Evolutionary conservation across 108 stramenopile genomes (phyloP).

Genomic region (Nannochloropsis gaditana): DNA sequence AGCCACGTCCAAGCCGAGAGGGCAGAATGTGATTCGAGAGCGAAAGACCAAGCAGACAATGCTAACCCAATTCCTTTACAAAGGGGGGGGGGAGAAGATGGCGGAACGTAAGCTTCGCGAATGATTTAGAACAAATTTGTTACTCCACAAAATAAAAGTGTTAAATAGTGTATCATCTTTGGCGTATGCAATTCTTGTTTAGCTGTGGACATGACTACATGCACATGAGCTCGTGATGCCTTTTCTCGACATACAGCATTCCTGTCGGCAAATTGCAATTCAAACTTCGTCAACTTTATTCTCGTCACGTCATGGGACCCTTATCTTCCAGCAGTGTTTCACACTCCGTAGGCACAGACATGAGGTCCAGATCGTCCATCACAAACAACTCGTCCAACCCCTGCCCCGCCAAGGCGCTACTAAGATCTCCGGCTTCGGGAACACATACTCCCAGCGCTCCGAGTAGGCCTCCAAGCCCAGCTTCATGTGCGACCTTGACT

Average conservation of each 20-base stretch:
- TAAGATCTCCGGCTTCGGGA: not conserved
- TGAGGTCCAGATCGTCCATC: not conserved
- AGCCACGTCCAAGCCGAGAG: no score
- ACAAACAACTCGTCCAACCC: not conserved
- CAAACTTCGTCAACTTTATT: no score
- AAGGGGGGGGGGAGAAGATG: not conserved
- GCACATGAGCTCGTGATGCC: no score
- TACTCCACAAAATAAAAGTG: no score
- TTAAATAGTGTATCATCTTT: no score
- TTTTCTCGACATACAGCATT: no score
- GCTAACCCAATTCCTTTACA: not conserved
- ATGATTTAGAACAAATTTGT: no score
- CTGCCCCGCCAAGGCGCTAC: not conserved
- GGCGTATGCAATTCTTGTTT: no score
- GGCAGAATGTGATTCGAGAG: not conserved
- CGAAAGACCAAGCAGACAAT: not conserved
- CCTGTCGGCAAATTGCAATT: no score
- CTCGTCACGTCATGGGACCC: not conserved
- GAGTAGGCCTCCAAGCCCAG: not conserved
- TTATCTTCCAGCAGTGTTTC: not conserved
- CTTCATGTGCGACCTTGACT: not conserved
- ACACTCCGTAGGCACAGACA: not conserved
- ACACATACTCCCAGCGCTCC: not conserved
- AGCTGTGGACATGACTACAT: no score
- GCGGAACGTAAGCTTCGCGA: no score